Evolutionary conservation across 768 basidiomycete genomes (phyloP).

Genomic region (Mrakia gelida): DNA sequence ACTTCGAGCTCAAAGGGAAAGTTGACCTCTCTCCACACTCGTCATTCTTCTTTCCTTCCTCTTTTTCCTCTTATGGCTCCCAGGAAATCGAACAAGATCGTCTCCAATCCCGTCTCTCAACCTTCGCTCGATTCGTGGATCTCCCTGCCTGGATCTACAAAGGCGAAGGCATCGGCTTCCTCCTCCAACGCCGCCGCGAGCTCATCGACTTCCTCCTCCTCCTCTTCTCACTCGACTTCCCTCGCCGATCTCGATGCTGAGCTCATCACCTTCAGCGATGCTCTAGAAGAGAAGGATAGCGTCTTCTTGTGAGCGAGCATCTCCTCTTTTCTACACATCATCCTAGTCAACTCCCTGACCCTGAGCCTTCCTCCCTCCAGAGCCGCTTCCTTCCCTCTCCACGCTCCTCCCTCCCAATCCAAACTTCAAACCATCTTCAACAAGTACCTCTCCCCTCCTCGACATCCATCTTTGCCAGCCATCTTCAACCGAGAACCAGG

Average conservation of each 20-base stretch:
- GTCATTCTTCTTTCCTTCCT: not conserved
- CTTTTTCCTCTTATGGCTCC: not conserved
- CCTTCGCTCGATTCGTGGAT: conserved; percentile 29
- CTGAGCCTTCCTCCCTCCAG: conserved; percentile 49
- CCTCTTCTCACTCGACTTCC: conserved; percentile 40
- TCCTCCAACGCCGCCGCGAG: not conserved
- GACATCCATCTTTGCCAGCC: conserved; percentile 47
- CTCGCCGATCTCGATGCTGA: conserved; percentile 34
- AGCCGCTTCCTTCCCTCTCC: conserved; percentile 59
- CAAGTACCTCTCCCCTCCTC: conserved; percentile 56
- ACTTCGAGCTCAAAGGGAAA: not conserved
- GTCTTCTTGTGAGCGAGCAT: conserved; percentile 49
- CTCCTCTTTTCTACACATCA: too few relatives aligned
- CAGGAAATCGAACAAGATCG: not conserved
- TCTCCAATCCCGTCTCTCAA: conserved; percentile 1
- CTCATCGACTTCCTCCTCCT: conserved; percentile 41
- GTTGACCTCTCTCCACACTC: not conserved
- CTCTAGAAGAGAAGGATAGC: conserved; percentile 54
- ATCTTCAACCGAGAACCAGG: conserved; percentile 13
- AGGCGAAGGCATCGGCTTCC: not conserved
- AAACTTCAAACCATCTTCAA: conserved; percentile 60
- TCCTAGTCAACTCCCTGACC: not conserved
- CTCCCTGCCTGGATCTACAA: not conserved
- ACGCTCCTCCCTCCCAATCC: conserved; percentile 48
- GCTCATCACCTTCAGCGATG: conserved; percentile 72